Percentiles rank a stretch among this genome's conserved stretches.
Evolutionary conservation across 768 basidiomycete species (phyloP).

Genomic region (Lactarius hatsudake): DNA sequence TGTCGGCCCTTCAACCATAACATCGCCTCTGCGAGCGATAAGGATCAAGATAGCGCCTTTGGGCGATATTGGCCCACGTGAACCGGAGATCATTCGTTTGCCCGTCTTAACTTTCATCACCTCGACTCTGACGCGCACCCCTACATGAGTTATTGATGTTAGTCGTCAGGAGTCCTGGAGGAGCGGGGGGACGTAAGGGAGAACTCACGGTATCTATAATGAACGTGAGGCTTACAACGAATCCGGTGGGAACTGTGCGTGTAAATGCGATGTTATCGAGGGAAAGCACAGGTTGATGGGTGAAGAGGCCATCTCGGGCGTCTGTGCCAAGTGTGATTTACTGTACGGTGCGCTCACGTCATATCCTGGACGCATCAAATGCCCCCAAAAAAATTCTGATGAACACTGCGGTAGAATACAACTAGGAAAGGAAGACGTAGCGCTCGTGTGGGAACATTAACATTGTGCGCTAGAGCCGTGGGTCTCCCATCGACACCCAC

Average conservation of each 20-base stretch:
- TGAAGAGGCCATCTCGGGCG: slow-evolving; percentile 65
- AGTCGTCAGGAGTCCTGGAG: too few relatives aligned
- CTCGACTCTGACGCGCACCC: slow-evolving; percentile 68
- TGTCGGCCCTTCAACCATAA: slow-evolving; percentile 40
- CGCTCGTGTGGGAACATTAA: slow-evolving; percentile 85
- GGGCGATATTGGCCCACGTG: slow-evolving; percentile 51
- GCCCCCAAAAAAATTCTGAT: slow-evolving; percentile 84
- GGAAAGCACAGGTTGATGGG: slow-evolving; percentile 63
- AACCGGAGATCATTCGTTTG: slow-evolving; percentile 61
- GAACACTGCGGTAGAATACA: slow-evolving; percentile 46
- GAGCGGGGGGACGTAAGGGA: neutral
- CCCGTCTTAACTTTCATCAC: slow-evolving; percentile 50
- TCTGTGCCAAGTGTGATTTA: slow-evolving; percentile 59
- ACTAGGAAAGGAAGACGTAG: neutral
- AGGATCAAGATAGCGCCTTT: slow-evolving; percentile 16
- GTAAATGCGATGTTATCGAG: slow-evolving; percentile 77
- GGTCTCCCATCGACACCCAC: slow-evolving; percentile 70
- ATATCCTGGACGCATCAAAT: slow-evolving; percentile 66
- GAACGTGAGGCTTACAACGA: slow-evolving; percentile 70
- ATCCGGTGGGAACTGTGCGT: slow-evolving; percentile 80
- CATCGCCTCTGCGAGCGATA: slow-evolving; percentile 63
- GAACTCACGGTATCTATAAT: slow-evolving; percentile 46
- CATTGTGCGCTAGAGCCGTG: slow-evolving; percentile 62
- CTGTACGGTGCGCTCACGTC: slow-evolving; percentile 42
- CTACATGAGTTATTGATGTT: slow-evolving; percentile 35